phyloP scores from a whole-genome alignment of 2,329 filamentous ascomycete species.

The Alternaria atra region DNA sequence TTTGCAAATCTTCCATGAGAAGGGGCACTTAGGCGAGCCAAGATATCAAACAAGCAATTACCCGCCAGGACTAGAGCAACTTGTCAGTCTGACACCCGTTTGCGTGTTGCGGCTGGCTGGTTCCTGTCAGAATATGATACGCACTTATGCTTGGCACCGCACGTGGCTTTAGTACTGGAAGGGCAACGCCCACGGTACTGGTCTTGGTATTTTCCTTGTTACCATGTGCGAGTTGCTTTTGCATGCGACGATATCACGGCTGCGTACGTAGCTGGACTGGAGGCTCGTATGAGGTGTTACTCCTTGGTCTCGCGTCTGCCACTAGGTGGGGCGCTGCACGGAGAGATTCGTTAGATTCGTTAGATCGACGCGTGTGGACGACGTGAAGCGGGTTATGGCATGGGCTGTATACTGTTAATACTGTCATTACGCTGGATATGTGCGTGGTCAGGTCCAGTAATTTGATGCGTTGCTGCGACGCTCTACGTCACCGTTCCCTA shows the following conservation, averaged over 20 bases:
- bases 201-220: neutral
- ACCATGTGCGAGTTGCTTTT: neutral
- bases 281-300: neutral
- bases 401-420: neutral
- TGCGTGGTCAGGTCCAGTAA: no score
- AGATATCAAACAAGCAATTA: no score
- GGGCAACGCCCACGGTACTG: neutral
- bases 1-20: no score
- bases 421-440: no score
- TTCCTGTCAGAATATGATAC: accelerated
- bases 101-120: neutral
- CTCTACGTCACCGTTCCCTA: no score
- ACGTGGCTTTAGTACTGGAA: neutral
- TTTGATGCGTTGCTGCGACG: no score
- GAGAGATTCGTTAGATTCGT: neutral
- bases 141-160: neutral
- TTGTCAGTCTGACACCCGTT: neutral
- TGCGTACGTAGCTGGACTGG: neutral
- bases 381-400: no score
- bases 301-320: neutral
- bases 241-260: neutral
- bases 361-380: neutral
- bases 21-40: no score
- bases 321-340: neutral
- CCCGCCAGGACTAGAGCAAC: no score